Base-by-base conservation (phyloP, 148 eudicot species). In the Agrostemma githago region DNA sequence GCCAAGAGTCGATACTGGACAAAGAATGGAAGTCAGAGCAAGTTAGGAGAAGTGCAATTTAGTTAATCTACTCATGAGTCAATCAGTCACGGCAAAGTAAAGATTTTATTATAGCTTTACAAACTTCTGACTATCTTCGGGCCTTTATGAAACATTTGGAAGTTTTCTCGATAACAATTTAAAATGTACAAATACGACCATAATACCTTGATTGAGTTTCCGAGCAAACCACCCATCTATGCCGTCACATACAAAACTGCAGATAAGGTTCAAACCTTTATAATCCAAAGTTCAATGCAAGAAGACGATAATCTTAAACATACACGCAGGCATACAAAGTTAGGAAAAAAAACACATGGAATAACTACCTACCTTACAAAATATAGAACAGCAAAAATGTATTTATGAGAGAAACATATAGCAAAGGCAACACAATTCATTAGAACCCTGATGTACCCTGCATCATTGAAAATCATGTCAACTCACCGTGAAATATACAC, bases 221-320 rank as follows among this genome's bases (percentile, higher is more conserved):
- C 97, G 98, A 70, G 97, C 98, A 86, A 93, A 91, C 92, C 91
- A 91, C 56, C 98, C 98, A 86, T 93, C 98, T 83, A 89, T 80
- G 26, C 94, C 98, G 86, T 93, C 98, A 82, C 92, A 91, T 41
- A 89, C 95, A 82, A 93, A 91, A 86, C 97, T 93, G 91, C 71
- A 83, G 80, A 26, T 21, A 19, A 67, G 21, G 54, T 8, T 26
- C 58, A 69, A 42, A 65, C 79, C 17, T 66, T 44, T 78, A 68
- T 76, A 37, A 78, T 17, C 41, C 38, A 60, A 60, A 19, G 54
- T 17, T n/a, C 42, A 60, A 19, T 70, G 41, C 34, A 59, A 54
- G 58, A 19, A 19, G 4, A 42, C 40, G 34, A 46, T 14, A 11
- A 38, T 10, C 34, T 48, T 63, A 46, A 57, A 10, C 8, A 5